Percentiles rank a stretch among this genome's conserved stretches.
Conservation (phyloP, 306 rosid genomes). For the Medicago ruthenica region DNA sequence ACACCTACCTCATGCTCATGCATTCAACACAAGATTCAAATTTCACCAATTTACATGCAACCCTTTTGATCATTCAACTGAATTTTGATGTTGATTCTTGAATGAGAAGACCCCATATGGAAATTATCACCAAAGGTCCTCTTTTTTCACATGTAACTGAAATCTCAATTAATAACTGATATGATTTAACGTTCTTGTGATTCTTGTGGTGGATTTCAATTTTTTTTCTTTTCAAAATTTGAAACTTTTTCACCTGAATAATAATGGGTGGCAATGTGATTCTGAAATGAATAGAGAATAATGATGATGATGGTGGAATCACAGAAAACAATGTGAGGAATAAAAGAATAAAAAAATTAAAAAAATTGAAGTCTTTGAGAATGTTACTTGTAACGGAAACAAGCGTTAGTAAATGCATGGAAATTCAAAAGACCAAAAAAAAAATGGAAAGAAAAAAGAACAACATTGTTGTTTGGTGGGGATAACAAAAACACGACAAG, state of each 20-base stretch:
- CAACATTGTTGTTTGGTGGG: not conserved
- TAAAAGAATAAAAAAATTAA: constrained; percentile 29
- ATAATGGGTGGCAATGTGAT: constrained; percentile 46
- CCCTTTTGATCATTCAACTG: constrained; percentile 40
- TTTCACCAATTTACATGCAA: not conserved
- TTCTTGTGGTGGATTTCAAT: constrained; percentile 34
- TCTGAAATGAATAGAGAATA: constrained; percentile 39
- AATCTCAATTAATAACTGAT: constrained; percentile 13
- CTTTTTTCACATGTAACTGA: constrained; percentile 38
- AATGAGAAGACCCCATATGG: constrained; percentile 41
- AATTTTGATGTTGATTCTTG: constrained; percentile 38
- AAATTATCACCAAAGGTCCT: constrained; percentile 41
- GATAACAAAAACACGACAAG: not conserved
- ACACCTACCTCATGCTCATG: constrained; percentile 52
- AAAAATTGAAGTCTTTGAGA: constrained; percentile 36
- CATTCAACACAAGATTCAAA: constrained; percentile 17
- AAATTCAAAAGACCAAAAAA: not conserved
- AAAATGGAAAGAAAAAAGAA: no score
- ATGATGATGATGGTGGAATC: not conserved
- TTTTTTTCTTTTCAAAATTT: constrained; percentile 25
- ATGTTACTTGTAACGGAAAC: constrained; percentile 58
- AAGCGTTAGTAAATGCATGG: constrained; percentile 44
- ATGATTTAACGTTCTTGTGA: not conserved
- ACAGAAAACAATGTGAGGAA: no score
- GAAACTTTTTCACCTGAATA: constrained; percentile 41